These are phyloP conservation scores for Rhizomucor pusillus DNA, from an alignment of 371 early-diverging fungal genomes.

Conservation along the genomic window DNA sequence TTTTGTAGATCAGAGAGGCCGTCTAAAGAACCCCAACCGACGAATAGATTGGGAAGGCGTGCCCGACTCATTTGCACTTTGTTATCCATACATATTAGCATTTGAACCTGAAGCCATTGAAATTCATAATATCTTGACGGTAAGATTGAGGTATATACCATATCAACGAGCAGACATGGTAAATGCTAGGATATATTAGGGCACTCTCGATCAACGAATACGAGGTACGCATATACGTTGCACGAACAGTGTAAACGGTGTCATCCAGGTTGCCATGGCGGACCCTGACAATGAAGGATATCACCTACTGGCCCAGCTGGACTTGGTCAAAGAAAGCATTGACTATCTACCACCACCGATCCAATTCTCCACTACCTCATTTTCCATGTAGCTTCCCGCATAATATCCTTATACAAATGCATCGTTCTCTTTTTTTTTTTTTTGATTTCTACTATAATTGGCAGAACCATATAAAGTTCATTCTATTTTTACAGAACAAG, in stretches of 20 bases:
- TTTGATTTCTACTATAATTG: too few species aligned
- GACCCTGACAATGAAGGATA: constrained; percentile 41
- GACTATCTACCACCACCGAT: constrained; percentile 9
- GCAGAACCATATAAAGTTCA: too few species aligned
- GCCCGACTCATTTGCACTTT: constrained; percentile 61
- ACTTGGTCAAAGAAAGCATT: constrained; percentile 10
- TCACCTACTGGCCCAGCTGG: constrained; percentile 35
- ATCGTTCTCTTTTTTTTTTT: too few species aligned
- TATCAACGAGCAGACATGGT: neutral
- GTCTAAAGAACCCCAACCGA: constrained; percentile 25
- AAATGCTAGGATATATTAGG: constrained; percentile 16
- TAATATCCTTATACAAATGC: too few species aligned
- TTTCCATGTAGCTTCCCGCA: too few species aligned
- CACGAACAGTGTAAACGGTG: constrained; percentile 15
- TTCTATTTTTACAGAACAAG: too few species aligned
- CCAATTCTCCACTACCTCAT: too few species aligned
- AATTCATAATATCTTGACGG: constrained; percentile 79
- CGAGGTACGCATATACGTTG: constrained; percentile 41
- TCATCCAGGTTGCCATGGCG: constrained; percentile 43
- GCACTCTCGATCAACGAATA: constrained; percentile 36
- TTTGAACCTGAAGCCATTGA: constrained; percentile 88
- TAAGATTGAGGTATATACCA: constrained; percentile 17
- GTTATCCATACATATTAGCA: constrained; percentile 83
- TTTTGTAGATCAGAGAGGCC: constrained; percentile 74
- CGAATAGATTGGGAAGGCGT: constrained; percentile 50